Evolutionary conservation across 2,329 filamentous ascomycete genomes (phyloP), one percentile per base, ranked within the genome.

Genomic region (Plectosphaerella sp.): DNA sequence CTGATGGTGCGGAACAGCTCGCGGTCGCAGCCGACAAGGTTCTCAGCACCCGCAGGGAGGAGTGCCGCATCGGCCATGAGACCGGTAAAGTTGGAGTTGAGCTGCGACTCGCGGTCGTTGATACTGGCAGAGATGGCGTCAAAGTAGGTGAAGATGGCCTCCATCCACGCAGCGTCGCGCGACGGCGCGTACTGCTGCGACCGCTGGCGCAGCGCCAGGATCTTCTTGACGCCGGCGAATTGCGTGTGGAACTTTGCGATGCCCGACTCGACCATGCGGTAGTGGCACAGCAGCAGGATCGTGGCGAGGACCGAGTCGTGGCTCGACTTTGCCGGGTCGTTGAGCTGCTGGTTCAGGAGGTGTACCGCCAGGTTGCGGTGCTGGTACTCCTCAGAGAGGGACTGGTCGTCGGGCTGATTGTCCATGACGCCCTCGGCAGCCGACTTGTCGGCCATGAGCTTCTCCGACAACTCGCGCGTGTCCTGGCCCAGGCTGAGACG

Each of bases 201-300:
- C 58, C 87, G 82, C 54, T 89, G 81, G 54, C 91, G 82, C 72
- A 96, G 82, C 4, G 86, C 82, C 11, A 97, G 79, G 33, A 97
- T 84, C 74, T 95, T 95, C 71, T 91, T 92, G 39, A 97, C 91
- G 0, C 93, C 92, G 1, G 91, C 91, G 62, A 97, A 91, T 65
- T 97, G 93, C 0, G 89, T 94, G 59, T 91, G 89, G 71, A 97
- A 97, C 62, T 93, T 93, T 18, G 90, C 91, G 59, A 97, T 87
- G 3, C 93, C 93, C 1, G 89, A 94, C 68, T 97, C 92, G 56
- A 91, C 94, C 72, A 96, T 91, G 59, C 95, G 89, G 67, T 96
- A 96, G 55, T 97, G 85, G 65, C 91, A 96, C 4, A 97, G 78
- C 9, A 97, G 81, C 39, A 97, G 79, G 36, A 97, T 83, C 4